Evolutionary conservation across 2,329 filamentous ascomycete species (phyloP), one percentile per base, ranked within the genome.

Genomic region (Rhynchosporium agropyri): DNA sequence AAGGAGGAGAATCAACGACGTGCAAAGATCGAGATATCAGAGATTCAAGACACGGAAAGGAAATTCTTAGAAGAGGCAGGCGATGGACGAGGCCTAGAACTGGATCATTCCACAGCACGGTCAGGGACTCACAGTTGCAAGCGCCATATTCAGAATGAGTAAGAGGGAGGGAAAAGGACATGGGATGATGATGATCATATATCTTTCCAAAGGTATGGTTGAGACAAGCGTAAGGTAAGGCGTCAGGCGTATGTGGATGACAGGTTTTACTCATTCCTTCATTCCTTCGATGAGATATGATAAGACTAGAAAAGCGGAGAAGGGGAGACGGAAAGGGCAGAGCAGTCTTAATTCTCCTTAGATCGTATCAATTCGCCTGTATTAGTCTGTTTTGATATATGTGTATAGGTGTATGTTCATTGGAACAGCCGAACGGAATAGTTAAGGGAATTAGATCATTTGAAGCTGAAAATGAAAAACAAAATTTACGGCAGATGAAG

Each of bases 201-300:
- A 20, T 15, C 15, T 36, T 53, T 53, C 15, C 15, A 20, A 20
- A 1, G 20, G 20, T 20, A 20, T 20, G 20, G 20, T 20, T 20
- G 20, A 1, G 20, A 20, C 20, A 1, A 20, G 1, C 1, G 20
- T 20, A 20, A 20, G 20, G 20, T 53, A 26, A 1, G 50, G 50
- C 15, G 45, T 43, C 51, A 13, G 42, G 55, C 55, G 53, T 56
- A 43, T 31, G 43, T 43, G 55, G 42, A 58, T 58, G 49, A 42
- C 55, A 58, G 29, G 55, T 58, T 31, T 46, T 31, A 28, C 10
- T 20, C 20, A 20, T 20, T 20, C 20, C 20, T 20, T 20, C 20
- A 20, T 20, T 20, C 20, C 20, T 20, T n/a, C 28, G 38, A 58
- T 3, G 12, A 28, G 29, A 38, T 15, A 3, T 10, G 45, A 20